phyloP scores from a whole-genome alignment of 257 asterid species.

The Thymus quinquecostatus region DNA sequence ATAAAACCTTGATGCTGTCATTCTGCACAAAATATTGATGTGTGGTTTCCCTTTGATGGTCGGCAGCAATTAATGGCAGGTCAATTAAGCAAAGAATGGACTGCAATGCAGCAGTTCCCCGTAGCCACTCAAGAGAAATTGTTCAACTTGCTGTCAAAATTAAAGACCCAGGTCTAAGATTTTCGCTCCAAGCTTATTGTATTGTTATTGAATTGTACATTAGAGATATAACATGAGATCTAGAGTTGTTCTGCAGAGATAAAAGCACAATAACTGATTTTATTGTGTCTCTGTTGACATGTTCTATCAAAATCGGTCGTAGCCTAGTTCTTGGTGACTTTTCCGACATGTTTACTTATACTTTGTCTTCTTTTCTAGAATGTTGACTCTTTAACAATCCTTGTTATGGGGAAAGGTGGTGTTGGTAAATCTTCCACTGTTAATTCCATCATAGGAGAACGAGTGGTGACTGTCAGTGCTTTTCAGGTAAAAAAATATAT shows the following conservation, averaged over 20 bases:
- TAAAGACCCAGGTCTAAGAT: constrained; percentile 73
- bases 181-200: constrained; percentile 11
- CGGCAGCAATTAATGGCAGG: constrained; percentile 65
- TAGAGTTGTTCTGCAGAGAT: background rate
- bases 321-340: background rate
- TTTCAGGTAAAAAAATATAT: constrained; percentile 64
- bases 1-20: background rate
- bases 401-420: constrained; percentile 98
- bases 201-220: constrained; percentile 11
- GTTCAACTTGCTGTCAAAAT: constrained; percentile 76
- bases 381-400: constrained; percentile 76
- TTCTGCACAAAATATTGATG: constrained; percentile 7
- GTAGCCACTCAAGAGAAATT: constrained; percentile 86
- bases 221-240: background rate
- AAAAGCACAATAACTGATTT: background rate
- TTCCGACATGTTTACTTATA: constrained; percentile 11
- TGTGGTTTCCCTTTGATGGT: constrained; percentile 21
- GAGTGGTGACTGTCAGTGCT: constrained; percentile 91
- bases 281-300: background rate
- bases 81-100: constrained; percentile 80
- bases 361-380: constrained; percentile 45
- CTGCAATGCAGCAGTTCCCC: constrained; percentile 88
- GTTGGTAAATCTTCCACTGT: constrained; percentile 97
- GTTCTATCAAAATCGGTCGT: background rate
- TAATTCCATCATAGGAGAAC: constrained; percentile 88